These are phyloP conservation scores for Stephanocyclus meneghinianus DNA, from an alignment of 352 stramenopile species.

Conservation along the genomic window DNA sequence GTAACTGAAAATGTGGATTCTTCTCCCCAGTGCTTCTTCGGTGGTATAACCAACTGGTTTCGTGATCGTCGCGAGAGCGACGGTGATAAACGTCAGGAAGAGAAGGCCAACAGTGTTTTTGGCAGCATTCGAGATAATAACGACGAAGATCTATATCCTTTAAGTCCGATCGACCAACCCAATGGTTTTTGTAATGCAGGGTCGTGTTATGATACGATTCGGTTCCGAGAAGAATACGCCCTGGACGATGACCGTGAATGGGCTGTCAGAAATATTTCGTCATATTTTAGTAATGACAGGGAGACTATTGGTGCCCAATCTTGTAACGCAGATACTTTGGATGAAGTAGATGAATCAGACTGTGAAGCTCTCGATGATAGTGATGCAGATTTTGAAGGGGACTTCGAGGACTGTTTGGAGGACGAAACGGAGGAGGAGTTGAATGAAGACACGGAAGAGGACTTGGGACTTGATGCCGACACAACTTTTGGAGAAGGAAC, in stretches of 20 bases:
- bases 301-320: not conserved
- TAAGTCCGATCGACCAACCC: not conserved
- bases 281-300: not conserved
- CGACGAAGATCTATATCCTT: not conserved
- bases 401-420: not conserved
- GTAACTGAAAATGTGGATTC: not conserved
- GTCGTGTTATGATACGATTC: not conserved
- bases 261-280: not conserved
- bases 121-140: too few species aligned
- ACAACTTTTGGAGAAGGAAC: not conserved
- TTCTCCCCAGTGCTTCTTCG: not conserved
- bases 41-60: not conserved
- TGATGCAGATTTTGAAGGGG: not conserved
- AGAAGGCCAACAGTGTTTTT: too few species aligned
- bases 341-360: not conserved
- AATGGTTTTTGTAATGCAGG: not conserved
- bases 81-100: not conserved
- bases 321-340: not conserved
- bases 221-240: not conserved
- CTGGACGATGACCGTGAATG: not conserved
- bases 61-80: conserved; percentile 3
- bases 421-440: not conserved
- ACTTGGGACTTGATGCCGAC: not conserved
- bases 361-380: not conserved
- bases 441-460: not conserved